Evolutionary conservation across 2,329 filamentous ascomycete species (phyloP), one percentile per base, ranked within the genome.

Genomic region (Septoria linicola): DNA sequence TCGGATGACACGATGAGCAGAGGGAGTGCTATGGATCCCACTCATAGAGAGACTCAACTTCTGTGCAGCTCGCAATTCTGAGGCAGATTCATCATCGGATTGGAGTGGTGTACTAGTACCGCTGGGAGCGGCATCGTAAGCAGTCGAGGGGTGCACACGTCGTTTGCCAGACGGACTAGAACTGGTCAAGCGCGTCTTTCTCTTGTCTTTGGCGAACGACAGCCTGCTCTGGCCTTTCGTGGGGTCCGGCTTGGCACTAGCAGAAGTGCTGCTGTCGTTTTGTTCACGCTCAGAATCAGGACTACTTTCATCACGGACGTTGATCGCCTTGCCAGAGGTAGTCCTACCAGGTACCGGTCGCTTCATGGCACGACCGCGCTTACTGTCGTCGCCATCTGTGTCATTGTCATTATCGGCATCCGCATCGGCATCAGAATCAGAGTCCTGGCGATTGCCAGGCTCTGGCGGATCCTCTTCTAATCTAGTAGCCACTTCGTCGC

Each of bases 51-150:
- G 80, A 1, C 84, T 80, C 41, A 99, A 79, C 57, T 87, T 88
- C 70, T 97, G 93, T 0, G 93, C 93, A 27, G 86, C 82, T 69
- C 87, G 88, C 61, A 97, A 88, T 60, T 96, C 91, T 21, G 83
- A 84, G 41, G 91, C 76, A 51, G 95, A 88, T 19, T 85, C 86
- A 25, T 90, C 85, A 53, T 97, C 93, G 2, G 89, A 95, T 57
- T 89, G 87, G 51, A 90, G 79, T 0, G 82, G 82, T 0, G 81
- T 83, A 3, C 77, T 76, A 35, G 76, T 59, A 23, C 74, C 73
- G 73, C 85, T 70, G 72, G 79, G 79, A 11, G 80, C 77, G 52
- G 84, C 75, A 63, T 96, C 91, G 66, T 91, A 96, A 66, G 85
- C 93, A 8, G 88, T 95, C 46, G 83, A 82, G 1, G 91, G 91